These are phyloP conservation scores for Ophiostoma quercus DNA, from an alignment of 2,329 filamentous ascomycete species.

Conservation along the genomic window DNA sequence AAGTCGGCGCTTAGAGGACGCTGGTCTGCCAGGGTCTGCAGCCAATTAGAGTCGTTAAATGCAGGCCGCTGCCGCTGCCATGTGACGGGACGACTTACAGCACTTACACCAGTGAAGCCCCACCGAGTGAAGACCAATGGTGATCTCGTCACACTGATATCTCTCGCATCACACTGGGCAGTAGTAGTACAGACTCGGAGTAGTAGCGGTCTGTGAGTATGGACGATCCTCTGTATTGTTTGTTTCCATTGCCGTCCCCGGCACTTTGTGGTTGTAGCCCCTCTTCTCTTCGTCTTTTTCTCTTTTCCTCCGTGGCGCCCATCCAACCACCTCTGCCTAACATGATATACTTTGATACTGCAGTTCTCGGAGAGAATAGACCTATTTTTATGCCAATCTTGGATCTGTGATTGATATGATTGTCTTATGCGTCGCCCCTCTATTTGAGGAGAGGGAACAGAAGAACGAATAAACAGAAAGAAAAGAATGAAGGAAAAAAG, in stretches of 20 bases:
- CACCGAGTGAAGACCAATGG: background rate
- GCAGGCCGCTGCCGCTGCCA: slow-evolving; percentile 29
- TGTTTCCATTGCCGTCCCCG: background rate
- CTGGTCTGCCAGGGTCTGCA: slow-evolving; percentile 32
- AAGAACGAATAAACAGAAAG: no score
- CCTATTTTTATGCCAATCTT: background rate
- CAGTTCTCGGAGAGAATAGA: background rate
- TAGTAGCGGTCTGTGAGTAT: no score
- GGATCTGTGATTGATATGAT: background rate
- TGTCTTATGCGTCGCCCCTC: background rate
- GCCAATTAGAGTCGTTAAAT: slow-evolving; percentile 40
- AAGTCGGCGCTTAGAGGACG: slow-evolving; percentile 31
- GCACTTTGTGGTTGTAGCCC: background rate
- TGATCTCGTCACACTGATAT: background rate
- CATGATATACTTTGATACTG: background rate
- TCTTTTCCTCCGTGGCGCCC: background rate
- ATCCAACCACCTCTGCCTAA: background rate
- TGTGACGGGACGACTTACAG: slow-evolving; percentile 12
- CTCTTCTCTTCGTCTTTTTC: background rate
- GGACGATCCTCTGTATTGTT: background rate
- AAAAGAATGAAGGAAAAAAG: no score
- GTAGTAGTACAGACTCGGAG: no score
- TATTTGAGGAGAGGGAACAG: no score
- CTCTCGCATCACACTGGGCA: no score
- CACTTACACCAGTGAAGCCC: background rate